These are phyloP conservation scores for Mortierella sp. DNA, from an alignment of 371 early-diverging fungal genomes.

Conservation along the genomic window DNA sequence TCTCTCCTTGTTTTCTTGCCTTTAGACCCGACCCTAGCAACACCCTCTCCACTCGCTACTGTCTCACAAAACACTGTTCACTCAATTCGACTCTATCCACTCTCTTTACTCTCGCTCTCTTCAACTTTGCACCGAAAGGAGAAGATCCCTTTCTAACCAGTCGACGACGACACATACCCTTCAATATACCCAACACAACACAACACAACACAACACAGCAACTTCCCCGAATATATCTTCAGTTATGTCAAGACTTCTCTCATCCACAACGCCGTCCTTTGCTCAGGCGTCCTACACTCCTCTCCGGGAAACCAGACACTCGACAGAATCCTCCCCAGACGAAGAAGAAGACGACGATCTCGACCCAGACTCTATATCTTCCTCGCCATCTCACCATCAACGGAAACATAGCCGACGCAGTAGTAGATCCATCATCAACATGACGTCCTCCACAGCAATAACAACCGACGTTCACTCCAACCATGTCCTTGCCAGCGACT, in stretches of 20 bases:
- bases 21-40: neutral
- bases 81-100: neutral
- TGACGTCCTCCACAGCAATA: neutral
- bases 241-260: conserved; percentile 48
- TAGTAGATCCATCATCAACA: neutral
- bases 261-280: conserved; percentile 45
- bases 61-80: neutral
- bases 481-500: conserved; percentile 22
- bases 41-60: neutral
- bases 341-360: conserved; percentile 48
- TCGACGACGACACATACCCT: neutral
- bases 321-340: conserved; percentile 26
- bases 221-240: neutral
- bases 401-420: conserved; percentile 4
- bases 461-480: neutral
- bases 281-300: conserved; percentile 45
- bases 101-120: neutral
- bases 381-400: neutral
- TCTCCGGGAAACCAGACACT: conserved; percentile 30
- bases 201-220: neutral
- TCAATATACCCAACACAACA: neutral
- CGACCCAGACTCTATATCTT: conserved; percentile 37
- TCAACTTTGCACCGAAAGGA: no score
- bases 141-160: conserved; percentile 1
- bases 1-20: neutral